Percentiles rank a stretch among this genome's conserved stretches.
Conservation (phyloP, 495 filamentous ascomycete genomes). For the Penicillium soppii region DNA sequence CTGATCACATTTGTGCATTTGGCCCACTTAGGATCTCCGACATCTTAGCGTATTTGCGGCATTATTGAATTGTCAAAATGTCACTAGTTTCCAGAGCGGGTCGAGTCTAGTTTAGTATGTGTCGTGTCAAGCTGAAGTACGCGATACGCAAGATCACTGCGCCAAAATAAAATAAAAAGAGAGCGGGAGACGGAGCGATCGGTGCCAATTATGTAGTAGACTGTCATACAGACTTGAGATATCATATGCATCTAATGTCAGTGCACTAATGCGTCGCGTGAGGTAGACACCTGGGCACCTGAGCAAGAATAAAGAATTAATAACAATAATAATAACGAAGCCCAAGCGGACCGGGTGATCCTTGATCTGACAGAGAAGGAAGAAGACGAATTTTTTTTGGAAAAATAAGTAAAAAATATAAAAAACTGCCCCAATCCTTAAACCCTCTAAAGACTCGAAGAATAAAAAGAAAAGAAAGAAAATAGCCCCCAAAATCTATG, state of each 20-base stretch:
- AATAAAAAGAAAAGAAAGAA: background rate
- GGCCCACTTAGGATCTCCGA: slow-evolving; percentile 2
- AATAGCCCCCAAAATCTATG: background rate
- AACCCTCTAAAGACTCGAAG: background rate
- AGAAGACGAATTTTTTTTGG: too few relatives aligned
- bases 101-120: background rate
- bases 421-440: background rate
- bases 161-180: background rate
- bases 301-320: slow-evolving; percentile 2
- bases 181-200: too few relatives aligned
- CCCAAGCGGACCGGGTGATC: slow-evolving; percentile 19
- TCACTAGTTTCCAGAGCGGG: slow-evolving; percentile 4
- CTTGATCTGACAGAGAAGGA: slow-evolving; percentile 23
- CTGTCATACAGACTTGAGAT: background rate
- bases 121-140: slow-evolving; percentile 7
- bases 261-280: background rate
- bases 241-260: slow-evolving; percentile 4
- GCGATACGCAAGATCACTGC: background rate
- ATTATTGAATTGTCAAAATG: slow-evolving; percentile 1
- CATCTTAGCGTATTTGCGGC: background rate
- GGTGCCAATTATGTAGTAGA: background rate
- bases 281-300: too few relatives aligned
- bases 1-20: background rate
- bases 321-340: slow-evolving; percentile 6
- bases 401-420: background rate